A percentile compares a stretch with the other conserved stretches of the same genome.
These are phyloP conservation scores for Trypanosoma platydactyli DNA, from an alignment of 208 protist species.

Conservation along the genomic window DNA sequence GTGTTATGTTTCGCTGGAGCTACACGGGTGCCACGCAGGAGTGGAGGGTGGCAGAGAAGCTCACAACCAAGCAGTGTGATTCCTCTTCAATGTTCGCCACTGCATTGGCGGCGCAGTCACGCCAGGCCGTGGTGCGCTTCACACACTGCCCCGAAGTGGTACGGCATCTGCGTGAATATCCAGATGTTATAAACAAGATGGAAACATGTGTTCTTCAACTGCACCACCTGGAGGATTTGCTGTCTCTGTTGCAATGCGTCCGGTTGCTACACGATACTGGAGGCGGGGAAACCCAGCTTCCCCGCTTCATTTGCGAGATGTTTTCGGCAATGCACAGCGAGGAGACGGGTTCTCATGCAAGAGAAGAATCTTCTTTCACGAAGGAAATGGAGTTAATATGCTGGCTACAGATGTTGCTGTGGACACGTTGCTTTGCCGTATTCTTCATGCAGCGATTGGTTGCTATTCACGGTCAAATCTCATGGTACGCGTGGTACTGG, in stretches of 20 bases:
- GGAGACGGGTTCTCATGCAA: background rate
- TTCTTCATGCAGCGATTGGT: slow-evolving; percentile 56
- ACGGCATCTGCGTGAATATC: slow-evolving; percentile 28
- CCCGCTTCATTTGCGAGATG: background rate
- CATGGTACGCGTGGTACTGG: slow-evolving; percentile 74
- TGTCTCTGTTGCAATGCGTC: slow-evolving; percentile 23
- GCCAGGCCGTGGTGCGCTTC: slow-evolving; percentile 38
- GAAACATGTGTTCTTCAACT: slow-evolving; percentile 37
- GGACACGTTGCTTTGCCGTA: slow-evolving; percentile 49
- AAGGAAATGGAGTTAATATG: slow-evolving; percentile 36
- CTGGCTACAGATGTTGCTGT: slow-evolving; percentile 63
- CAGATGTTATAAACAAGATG: slow-evolving; percentile 33
- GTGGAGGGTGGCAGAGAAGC: background rate
- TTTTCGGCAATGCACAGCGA: background rate
- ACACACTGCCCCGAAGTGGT: slow-evolving; percentile 48
- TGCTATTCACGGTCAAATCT: slow-evolving; percentile 46
- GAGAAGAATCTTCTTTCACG: background rate
- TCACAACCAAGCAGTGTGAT: background rate
- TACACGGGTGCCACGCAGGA: background rate
- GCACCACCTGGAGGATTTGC: slow-evolving; percentile 36
- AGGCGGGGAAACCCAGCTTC: background rate
- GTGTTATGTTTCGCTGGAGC: background rate
- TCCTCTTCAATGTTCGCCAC: slow-evolving; percentile 39
- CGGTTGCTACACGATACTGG: background rate
- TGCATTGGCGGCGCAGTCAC: slow-evolving; percentile 37